A percentile compares a stretch with the other conserved stretches of the same genome.
These are phyloP conservation scores for Aspergillus pseudonomiae DNA, from an alignment of 2,329 filamentous ascomycete species.

Conservation along the genomic window DNA sequence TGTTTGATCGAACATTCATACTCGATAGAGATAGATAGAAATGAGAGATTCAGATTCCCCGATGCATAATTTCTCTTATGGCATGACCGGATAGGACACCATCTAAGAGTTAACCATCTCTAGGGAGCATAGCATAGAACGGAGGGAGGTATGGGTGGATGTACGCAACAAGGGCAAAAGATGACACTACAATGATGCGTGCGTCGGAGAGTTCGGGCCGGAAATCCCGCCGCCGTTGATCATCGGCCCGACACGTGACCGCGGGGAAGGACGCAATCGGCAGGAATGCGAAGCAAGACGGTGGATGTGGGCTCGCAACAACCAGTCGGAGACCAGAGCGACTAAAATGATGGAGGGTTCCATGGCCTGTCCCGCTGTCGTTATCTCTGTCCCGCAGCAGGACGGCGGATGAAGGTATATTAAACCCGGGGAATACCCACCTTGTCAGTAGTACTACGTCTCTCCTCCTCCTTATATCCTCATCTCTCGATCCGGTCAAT, in stretches of 20 bases:
- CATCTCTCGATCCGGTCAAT: neutral
- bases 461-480: conserved; percentile 4
- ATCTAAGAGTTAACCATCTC: neutral
- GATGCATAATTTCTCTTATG: neutral
- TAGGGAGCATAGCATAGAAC: neutral
- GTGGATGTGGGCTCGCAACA: neutral
- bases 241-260: conserved; percentile 37
- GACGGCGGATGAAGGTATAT: conserved; percentile 12
- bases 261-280: neutral
- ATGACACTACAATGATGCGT: neutral
- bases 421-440: conserved; percentile 9
- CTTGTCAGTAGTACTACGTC: neutral
- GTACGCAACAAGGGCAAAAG: too few species aligned
- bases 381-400: conserved; percentile 1
- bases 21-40: neutral
- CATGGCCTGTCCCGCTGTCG: conserved; percentile 4
- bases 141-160: too few species aligned
- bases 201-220: conserved; percentile 24
- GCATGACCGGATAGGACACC: neutral
- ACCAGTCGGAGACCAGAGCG: conserved; percentile 9
- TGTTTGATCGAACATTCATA: neutral
- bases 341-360: neutral
- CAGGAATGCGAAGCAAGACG: neutral
- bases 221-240: conserved; percentile 13
- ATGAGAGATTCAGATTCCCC: neutral